Evolutionary conservation across 768 basidiomycete species (phyloP).

Genomic region (Boletus rubroflammeus): DNA sequence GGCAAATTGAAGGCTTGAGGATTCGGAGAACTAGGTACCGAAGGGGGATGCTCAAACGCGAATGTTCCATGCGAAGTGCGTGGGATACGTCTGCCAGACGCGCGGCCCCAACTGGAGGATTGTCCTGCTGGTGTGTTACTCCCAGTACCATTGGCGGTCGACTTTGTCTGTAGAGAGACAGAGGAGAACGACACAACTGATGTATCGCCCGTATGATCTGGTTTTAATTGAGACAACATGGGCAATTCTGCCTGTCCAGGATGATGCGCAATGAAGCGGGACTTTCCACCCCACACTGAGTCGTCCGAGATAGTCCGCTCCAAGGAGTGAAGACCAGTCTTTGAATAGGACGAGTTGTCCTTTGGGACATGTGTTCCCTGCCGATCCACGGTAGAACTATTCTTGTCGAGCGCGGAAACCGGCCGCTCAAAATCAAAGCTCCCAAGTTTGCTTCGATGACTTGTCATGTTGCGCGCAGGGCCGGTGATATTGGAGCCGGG

Average conservation of each 20-base stretch:
- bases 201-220: slow-evolving; percentile 37
- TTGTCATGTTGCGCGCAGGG: slow-evolving; percentile 29
- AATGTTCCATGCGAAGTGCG: slow-evolving; percentile 57
- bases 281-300: slow-evolving; percentile 18
- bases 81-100: slow-evolving; percentile 39
- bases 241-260: slow-evolving; percentile 19
- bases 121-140: slow-evolving; percentile 34
- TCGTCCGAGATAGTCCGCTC: slow-evolving; percentile 29
- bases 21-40: slow-evolving; percentile 41
- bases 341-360: slow-evolving; percentile 9
- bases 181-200: slow-evolving; percentile 33
- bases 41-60: slow-evolving; percentile 65
- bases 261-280: slow-evolving; percentile 5
- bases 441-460: slow-evolving; percentile 56
- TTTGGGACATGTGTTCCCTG: slow-evolving; percentile 4
- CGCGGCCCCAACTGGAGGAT: slow-evolving; percentile 58
- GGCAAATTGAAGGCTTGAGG: slow-evolving; percentile 20
- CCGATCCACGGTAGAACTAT: slow-evolving; percentile 26
- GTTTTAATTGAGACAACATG: slow-evolving; percentile 26
- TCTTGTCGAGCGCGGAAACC: slow-evolving; percentile 35
- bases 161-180: slow-evolving; percentile 39
- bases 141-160: slow-evolving; percentile 26
- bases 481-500: slow-evolving; percentile 2
- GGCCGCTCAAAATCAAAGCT: slow-evolving; percentile 79
- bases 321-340: slow-evolving; percentile 13